These are phyloP conservation scores for Puccinia horiana DNA, from an alignment of 1,284 basidiomycete genomes.

Conservation along the genomic window DNA sequence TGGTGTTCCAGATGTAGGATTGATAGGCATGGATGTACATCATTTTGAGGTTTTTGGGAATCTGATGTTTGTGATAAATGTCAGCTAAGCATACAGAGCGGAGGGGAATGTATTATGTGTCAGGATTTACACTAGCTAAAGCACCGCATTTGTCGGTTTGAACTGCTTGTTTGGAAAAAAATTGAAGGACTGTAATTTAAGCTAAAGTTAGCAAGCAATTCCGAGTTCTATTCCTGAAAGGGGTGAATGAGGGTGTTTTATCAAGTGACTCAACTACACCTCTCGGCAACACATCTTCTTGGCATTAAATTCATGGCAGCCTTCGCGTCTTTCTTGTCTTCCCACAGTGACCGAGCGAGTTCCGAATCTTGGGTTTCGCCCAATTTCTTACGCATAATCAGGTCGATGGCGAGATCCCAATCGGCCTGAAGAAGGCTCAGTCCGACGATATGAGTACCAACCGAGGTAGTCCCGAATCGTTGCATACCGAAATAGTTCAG, in stretches of 20 bases:
- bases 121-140: slow-evolving; percentile 64
- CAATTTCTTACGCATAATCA: slow-evolving; percentile 76
- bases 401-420: slow-evolving; percentile 81
- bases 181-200: slow-evolving; percentile 34
- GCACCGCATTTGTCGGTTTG: slow-evolving; percentile 43
- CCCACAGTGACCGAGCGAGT: slow-evolving; percentile 40
- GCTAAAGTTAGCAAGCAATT: neutral
- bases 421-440: slow-evolving; percentile 82
- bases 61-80: slow-evolving; percentile 64
- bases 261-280: slow-evolving; percentile 29
- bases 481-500: slow-evolving; percentile 99
- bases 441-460: slow-evolving; percentile 92
- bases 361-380: slow-evolving; percentile 85
- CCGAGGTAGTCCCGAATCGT: slow-evolving; percentile 92
- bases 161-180: slow-evolving; percentile 30
- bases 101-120: neutral
- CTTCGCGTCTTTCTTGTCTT: slow-evolving; percentile 41
- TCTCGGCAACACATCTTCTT: slow-evolving; percentile 45
- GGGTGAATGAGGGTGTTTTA: neutral
- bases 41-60: slow-evolving; percentile 86
- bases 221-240: neutral
- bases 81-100: neutral
- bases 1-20: slow-evolving; percentile 96
- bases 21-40: slow-evolving; percentile 99
- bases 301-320: slow-evolving; percentile 41